These are phyloP conservation scores for Sporothrix protearum DNA, from an alignment of 2,329 filamentous ascomycete species.

Conservation along the genomic window DNA sequence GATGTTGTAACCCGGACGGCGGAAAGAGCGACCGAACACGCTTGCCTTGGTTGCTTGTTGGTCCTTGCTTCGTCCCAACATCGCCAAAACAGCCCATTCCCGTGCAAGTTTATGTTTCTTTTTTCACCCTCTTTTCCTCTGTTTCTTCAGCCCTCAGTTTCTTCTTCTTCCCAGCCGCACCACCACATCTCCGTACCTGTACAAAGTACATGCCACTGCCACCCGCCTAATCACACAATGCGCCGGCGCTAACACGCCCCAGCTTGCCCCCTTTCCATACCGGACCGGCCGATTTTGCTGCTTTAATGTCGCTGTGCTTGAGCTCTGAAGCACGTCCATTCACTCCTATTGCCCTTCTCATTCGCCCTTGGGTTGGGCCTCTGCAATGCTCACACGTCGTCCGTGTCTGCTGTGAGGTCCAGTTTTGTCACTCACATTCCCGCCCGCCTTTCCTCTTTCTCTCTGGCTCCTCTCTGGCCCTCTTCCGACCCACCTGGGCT, in stretches of 20 bases:
- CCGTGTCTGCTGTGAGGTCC: background rate
- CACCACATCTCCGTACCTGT: background rate
- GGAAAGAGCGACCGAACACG: conserved; percentile 3
- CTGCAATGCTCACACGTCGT: background rate
- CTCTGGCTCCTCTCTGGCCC: background rate
- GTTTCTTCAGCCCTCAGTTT: background rate
- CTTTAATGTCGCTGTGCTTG: background rate
- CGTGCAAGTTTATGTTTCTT: conserved; percentile 12
- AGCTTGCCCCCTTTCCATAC: conserved; percentile 12
- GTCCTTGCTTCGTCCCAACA: background rate
- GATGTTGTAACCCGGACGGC: background rate
- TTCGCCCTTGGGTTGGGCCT: no score
- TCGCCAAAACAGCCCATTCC: conserved; percentile 3
- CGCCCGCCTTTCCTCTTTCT: conserved; percentile 16
- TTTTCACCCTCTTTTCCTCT: background rate
- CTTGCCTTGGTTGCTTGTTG: background rate
- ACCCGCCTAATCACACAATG: conserved; percentile 11
- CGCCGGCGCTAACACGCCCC: conserved; percentile 16
- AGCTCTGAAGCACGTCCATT: conserved; percentile 12
- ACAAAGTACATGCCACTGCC: conserved; percentile 6
- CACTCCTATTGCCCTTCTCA: background rate
- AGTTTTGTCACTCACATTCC: conserved; percentile 18
- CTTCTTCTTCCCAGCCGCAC: background rate
- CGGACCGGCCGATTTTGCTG: conserved; percentile 4
- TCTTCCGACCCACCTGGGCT: conserved; percentile 9